These are phyloP conservation scores for Cetraspora pellucida DNA, from an alignment of 192 early-diverging fungal species.

Conservation along the genomic window DNA sequence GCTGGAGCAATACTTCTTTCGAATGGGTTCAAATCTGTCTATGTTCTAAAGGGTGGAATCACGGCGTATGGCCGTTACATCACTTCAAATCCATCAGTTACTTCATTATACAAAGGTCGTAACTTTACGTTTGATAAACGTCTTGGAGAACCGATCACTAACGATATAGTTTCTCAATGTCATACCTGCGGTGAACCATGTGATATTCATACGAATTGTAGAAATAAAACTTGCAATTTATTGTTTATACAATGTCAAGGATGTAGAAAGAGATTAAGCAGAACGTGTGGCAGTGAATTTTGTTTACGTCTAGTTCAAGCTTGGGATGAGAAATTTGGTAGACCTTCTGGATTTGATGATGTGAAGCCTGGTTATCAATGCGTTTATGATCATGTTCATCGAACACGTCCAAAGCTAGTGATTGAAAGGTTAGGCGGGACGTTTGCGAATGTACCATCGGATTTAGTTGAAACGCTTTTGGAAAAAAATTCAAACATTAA, in stretches of 20 bases:
- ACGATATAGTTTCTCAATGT: constrained; percentile 66
- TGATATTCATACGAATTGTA: constrained; percentile 70
- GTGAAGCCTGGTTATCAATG: constrained; percentile 14
- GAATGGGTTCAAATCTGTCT: constrained; percentile 65
- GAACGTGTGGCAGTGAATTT: constrained; percentile 52
- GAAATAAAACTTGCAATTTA: constrained; percentile 70
- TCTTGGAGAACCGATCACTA: constrained; percentile 69
- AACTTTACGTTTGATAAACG: constrained; percentile 86
- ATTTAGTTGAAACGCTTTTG: not conserved
- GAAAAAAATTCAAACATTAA: not conserved
- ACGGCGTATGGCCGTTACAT: constrained; percentile 74
- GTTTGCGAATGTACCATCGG: not conserved
- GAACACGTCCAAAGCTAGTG: constrained; percentile 21
- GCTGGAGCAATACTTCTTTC: constrained; percentile 76
- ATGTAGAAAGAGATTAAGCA: constrained; percentile 51
- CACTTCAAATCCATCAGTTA: constrained; percentile 38
- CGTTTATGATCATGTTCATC: constrained; percentile 30
- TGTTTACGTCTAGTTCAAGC: constrained; percentile 53
- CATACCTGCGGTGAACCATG: constrained; percentile 69
- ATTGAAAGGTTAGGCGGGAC: constrained; percentile 29
- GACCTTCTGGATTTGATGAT: constrained; percentile 21
- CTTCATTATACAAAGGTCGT: constrained; percentile 70
- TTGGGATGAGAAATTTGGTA: constrained; percentile 37
- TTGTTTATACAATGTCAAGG: constrained; percentile 69
- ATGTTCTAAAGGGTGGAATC: constrained; percentile 72